Evolutionary conservation across 768 basidiomycete species (phyloP).

Genomic region (Coprinellus micaceus): DNA sequence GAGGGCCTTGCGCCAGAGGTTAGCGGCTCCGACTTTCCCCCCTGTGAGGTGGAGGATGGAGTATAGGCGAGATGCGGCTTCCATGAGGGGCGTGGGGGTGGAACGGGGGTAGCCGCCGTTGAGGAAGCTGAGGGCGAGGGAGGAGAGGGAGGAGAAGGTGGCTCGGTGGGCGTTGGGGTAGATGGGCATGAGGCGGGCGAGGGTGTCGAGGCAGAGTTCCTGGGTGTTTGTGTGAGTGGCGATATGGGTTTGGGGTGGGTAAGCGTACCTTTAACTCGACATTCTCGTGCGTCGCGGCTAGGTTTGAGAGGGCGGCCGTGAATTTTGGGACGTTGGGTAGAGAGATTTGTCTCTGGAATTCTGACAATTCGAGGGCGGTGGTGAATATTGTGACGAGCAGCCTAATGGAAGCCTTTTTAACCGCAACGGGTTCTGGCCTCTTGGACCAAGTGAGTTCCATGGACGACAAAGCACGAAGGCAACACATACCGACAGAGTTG

Average conservation of each 20-base stretch:
- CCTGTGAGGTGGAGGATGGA: conserved; percentile 65
- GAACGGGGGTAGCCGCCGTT: conserved; percentile 48
- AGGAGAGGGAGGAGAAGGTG: conserved; percentile 47
- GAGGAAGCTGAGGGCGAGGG: conserved; percentile 53
- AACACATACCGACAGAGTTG: conserved; percentile 65
- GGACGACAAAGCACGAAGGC: conserved; percentile 18
- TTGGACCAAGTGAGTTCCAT: conserved; percentile 31
- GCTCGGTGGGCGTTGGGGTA: conserved; percentile 69
- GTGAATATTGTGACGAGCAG: conserved; percentile 62
- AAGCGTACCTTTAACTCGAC: conserved; percentile 51
- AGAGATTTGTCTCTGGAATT: conserved; percentile 79
- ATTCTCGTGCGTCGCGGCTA: conserved; percentile 51
- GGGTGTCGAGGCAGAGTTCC: conserved; percentile 46
- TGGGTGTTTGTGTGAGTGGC: conserved; percentile 12
- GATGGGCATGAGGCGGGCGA: conserved; percentile 53
- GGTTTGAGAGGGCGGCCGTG: conserved; percentile 49
- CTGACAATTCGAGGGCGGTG: conserved; percentile 55
- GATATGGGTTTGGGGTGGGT: background rate
- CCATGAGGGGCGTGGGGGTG: conserved; percentile 34
- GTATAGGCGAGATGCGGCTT: conserved; percentile 56
- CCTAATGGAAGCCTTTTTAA: conserved; percentile 59
- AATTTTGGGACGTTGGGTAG: conserved; percentile 72
- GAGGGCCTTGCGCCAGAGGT: conserved; percentile 70
- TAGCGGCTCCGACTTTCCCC: conserved; percentile 73
- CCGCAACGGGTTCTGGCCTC: conserved; percentile 66